phyloP scores from a whole-genome alignment of 2,329 filamentous ascomycete species.

The Ceratocystis huliohia region DNA sequence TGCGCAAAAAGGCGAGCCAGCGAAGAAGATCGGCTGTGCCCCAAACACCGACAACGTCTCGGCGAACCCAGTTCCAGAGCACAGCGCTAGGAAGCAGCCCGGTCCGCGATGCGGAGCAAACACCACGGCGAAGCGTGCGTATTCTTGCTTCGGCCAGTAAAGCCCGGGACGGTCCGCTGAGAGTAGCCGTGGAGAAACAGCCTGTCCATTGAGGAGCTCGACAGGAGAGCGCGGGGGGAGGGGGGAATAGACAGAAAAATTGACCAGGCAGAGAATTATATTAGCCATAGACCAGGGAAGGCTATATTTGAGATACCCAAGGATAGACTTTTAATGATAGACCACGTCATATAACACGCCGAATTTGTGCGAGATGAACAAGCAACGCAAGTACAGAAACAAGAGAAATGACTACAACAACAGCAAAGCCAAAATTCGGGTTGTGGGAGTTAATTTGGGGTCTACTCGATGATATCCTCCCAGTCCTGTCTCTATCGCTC shows the following conservation, averaged over 20 bases:
- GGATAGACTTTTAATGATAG: background rate
- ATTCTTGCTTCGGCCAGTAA: background rate
- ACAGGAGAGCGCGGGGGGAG: background rate
- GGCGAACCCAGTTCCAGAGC: background rate
- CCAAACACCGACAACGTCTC: background rate
- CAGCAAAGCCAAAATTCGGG: background rate
- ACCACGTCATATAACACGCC: background rate
- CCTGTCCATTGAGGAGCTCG: background rate
- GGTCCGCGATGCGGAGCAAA: background rate
- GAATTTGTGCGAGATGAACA: background rate
- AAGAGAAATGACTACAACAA: background rate
- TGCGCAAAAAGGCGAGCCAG: background rate
- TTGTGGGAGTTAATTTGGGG: background rate
- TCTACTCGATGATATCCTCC: background rate
- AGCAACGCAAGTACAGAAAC: background rate
- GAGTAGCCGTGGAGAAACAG: background rate
- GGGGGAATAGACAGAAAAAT: background rate
- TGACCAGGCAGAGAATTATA: background rate
- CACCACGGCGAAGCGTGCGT: background rate
- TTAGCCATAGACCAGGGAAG: background rate
- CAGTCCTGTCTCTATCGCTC: background rate
- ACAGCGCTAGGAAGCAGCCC: background rate
- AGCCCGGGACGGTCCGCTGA: background rate
- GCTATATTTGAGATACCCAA: background rate
- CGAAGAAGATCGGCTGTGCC: background rate